A percentile compares a stretch with the other conserved stretches of the same genome.
These are phyloP conservation scores for Dalechampia spathulata DNA, from an alignment of 441 rosid species.

Conservation along the genomic window DNA sequence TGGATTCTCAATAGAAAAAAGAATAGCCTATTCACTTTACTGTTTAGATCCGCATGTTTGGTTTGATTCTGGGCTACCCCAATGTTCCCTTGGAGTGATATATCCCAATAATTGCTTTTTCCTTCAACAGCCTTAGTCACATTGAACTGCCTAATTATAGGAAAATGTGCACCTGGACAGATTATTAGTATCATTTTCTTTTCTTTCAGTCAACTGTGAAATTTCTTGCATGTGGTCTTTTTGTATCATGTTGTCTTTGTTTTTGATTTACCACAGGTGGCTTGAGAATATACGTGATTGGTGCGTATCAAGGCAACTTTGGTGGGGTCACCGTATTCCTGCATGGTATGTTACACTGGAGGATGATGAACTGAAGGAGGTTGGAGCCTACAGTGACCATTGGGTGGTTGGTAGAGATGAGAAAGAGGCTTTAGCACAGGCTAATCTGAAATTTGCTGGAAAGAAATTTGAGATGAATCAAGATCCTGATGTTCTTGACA, in stretches of 20 bases:
- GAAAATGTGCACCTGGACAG: too few species aligned
- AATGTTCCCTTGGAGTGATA: too few species aligned
- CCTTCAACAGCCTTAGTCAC: too few species aligned
- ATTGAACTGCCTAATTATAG: too few species aligned
- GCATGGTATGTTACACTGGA: slow-evolving; percentile 86
- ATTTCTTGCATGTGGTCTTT: too few species aligned
- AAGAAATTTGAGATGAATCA: slow-evolving; percentile 62
- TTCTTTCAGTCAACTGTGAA: too few species aligned
- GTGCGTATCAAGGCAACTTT: slow-evolving; percentile 95
- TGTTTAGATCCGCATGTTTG: too few species aligned
- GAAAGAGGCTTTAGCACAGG: slow-evolving; percentile 57
- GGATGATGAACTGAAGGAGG: slow-evolving; percentile 66
- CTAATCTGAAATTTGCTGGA: slow-evolving; percentile 47
- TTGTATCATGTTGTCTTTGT: not conserved
- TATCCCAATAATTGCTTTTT: too few species aligned
- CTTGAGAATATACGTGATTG: slow-evolving; percentile 95
- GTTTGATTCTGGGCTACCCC: too few species aligned
- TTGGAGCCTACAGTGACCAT: slow-evolving; percentile 73
- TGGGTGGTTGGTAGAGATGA: slow-evolving; percentile 85
- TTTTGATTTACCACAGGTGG: slow-evolving; percentile 47
- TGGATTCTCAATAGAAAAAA: too few species aligned
- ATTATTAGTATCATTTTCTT: too few species aligned
- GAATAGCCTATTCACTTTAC: too few species aligned
- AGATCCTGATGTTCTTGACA: slow-evolving; percentile 95
- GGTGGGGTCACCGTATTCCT: slow-evolving; percentile 97